These are phyloP conservation scores for Termitomyces eurrhizus DNA, from an alignment of 768 basidiomycete genomes.

Conservation along the genomic window DNA sequence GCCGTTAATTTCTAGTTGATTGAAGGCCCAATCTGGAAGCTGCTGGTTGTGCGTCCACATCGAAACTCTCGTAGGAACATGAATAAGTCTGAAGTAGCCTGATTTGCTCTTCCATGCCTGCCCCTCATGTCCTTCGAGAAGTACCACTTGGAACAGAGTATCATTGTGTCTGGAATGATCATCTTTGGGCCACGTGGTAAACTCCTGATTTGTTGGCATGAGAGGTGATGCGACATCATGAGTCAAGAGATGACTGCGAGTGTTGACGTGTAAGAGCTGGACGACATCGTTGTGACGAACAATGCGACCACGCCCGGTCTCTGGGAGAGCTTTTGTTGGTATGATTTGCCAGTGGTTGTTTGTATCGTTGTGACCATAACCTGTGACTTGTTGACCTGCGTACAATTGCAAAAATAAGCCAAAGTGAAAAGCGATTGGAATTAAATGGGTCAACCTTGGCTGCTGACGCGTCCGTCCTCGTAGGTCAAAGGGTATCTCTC, in stretches of 20 bases:
- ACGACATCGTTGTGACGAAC: constrained; percentile 88
- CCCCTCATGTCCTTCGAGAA: constrained; percentile 72
- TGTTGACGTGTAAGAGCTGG: constrained; percentile 85
- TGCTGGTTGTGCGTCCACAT: constrained; percentile 89
- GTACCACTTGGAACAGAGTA: constrained; percentile 77
- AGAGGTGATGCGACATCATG: constrained; percentile 97
- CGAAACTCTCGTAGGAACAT: constrained; percentile 85
- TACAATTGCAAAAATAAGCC: constrained; percentile 2
- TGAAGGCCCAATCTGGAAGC: constrained; percentile 95
- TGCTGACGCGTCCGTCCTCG: constrained; percentile 92
- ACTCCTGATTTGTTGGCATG: constrained; percentile 98
- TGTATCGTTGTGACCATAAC: constrained; percentile 88
- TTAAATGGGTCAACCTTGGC: constrained; percentile 58
- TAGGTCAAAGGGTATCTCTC: constrained; percentile 92
- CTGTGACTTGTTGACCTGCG: constrained; percentile 91
- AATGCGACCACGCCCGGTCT: constrained; percentile 88
- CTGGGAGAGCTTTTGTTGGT: constrained; percentile 92
- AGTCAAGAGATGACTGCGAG: constrained; percentile 79
- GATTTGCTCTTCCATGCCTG: constrained; percentile 93
- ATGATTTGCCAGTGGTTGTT: constrained; percentile 97
- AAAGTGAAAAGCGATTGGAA: neutral
- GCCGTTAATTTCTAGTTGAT: constrained; percentile 97
- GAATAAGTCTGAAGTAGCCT: constrained; percentile 87
- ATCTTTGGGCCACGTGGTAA: constrained; percentile 87
- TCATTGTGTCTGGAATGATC: constrained; percentile 80